A percentile compares a stretch with the other conserved stretches of the same genome.
Evolutionary conservation across 352 stramenopile genomes (phyloP).

Genomic region (Globisporangium irregulare): DNA sequence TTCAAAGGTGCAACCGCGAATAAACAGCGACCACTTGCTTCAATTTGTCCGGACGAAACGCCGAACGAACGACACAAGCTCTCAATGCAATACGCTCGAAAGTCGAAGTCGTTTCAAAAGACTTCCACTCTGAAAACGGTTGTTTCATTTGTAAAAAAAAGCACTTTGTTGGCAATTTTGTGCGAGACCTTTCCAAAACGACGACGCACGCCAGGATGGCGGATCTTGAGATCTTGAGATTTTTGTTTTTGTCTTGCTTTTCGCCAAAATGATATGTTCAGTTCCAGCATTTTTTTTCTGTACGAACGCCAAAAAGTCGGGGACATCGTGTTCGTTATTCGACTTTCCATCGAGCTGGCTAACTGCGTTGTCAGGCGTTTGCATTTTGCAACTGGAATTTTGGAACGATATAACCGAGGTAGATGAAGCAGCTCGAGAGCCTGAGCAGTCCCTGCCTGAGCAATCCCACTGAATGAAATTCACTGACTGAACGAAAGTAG

Average conservation of each 20-base stretch:
- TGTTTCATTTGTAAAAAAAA: too few species aligned
- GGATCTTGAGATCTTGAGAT: background rate
- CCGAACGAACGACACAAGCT: too few species aligned
- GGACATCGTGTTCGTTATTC: background rate
- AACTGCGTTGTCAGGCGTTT: background rate
- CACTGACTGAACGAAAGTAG: too few species aligned
- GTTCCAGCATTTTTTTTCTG: background rate
- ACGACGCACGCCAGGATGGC: background rate
- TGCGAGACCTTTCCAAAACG: too few species aligned
- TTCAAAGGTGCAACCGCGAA: too few species aligned
- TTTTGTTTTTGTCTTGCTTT: background rate
- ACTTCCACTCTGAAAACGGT: too few species aligned
- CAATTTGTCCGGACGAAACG: too few species aligned
- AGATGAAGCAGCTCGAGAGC: background rate
- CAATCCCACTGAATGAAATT: background rate
- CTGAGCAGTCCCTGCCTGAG: too few species aligned
- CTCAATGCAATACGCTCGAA: too few species aligned
- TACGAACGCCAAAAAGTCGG: background rate
- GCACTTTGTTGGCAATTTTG: too few species aligned
- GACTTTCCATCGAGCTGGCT: background rate
- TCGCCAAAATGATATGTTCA: background rate
- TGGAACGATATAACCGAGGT: background rate
- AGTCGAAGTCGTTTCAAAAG: too few species aligned
- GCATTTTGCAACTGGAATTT: background rate
- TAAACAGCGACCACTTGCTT: too few species aligned